Base-by-base conservation (phyloP, 768 basidiomycete species). In the Rhodosporidiobolus odoratus region DNA sequence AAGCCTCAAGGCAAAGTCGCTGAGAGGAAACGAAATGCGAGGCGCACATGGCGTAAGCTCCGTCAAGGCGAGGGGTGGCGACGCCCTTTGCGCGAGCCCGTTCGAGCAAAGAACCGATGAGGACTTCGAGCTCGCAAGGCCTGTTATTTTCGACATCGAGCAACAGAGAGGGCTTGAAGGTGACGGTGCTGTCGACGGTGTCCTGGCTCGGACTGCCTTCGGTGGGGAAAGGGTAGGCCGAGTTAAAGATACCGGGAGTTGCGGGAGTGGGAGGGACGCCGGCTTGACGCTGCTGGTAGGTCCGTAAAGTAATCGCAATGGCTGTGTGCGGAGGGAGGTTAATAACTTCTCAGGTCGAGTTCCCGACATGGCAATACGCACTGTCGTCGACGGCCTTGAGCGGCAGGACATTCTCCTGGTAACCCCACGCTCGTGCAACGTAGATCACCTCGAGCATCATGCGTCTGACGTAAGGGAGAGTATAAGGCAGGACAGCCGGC, bases 161-260 rank as follows among this genome's bases (percentile, higher is more conserved):
- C 5, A 75, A 65, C 65, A 75, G 69, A 6, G 61, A 64, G 4
- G 74, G 74, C 56, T 75, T 75, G 74, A 75, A 75, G 37, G 54
- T 62, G 62, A 57, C 21, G 23, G 57, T 58, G 7, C 62, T 47
- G 30, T 62, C 61, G 47, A 35, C 17, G 13, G 53, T 9, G 38
- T 64, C 62, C 27, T 69, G n/a, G 25, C 30, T 50, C 10, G 12
- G 1, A 9, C 32, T 21, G 52, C 40, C 62, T 40, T 56, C 64
- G 25, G 65, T 34, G 1, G 62, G 62, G 60, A 63, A 68, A 10
- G 54, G 48, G 59, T 61, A 68, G 19, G 58, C 32, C 3, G 35
- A n/a, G 27, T 47, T 52, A 48, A 34, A 34, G 30, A 45, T 27
- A 15, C 68, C 61, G 47, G 62, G 63, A 3, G 15, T 25, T 13